Percentiles rank a stretch among this genome's conserved stretches.
Evolutionary conservation across 73 alveolate species (phyloP).

Genomic region (Paraurostyla sp.): DNA sequence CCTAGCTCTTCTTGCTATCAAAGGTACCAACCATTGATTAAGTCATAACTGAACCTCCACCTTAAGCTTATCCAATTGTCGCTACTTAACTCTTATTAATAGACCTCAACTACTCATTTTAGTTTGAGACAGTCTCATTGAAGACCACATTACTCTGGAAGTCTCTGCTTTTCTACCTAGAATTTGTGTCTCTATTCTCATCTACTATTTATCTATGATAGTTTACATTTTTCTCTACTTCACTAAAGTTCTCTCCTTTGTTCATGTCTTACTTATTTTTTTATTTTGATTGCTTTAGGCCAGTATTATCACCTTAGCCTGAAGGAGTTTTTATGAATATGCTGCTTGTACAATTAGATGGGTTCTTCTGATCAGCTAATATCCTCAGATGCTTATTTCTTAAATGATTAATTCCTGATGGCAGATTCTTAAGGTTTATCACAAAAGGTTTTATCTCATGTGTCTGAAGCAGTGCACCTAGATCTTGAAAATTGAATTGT

Average conservation of each 20-base stretch:
- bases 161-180: background rate
- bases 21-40: background rate
- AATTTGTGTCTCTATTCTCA: too few species aligned
- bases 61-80: background rate
- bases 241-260: too few species aligned
- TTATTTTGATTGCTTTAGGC: background rate
- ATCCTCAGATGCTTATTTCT: background rate
- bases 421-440: too few species aligned
- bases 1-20: background rate
- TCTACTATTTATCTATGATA: too few species aligned
- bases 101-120: background rate
- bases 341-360: background rate
- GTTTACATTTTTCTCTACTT: too few species aligned
- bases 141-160: background rate
- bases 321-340: background rate
- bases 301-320: background rate
- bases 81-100: background rate
- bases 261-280: too few species aligned
- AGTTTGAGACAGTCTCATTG: background rate
- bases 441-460: too few species aligned
- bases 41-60: background rate
- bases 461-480: too few species aligned
- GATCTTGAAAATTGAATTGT: too few species aligned
- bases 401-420: background rate
- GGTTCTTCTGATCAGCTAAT: background rate